Percentiles rank a stretch among this genome's conserved stretches.
Evolutionary conservation across 2,329 filamentous ascomycete genomes (phyloP).

Genomic region (Calonectria pseudoreteaudii): DNA sequence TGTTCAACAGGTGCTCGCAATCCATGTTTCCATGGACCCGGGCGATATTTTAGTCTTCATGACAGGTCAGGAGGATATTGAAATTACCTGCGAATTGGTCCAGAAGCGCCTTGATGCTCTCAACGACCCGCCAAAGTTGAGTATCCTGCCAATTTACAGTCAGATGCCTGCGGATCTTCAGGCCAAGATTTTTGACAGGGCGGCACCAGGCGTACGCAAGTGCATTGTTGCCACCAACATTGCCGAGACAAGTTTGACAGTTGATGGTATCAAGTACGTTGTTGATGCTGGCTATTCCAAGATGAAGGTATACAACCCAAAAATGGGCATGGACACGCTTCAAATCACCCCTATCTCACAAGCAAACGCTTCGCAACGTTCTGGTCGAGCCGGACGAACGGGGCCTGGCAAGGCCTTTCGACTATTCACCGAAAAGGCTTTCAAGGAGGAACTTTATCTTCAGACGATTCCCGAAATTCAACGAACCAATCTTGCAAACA

Average conservation of each 20-base stretch:
- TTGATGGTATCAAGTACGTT: conserved; percentile 99
- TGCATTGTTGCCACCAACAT: conserved; percentile 99
- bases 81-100: conserved; percentile 93
- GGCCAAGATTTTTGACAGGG: conserved; percentile 96
- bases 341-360: conserved; percentile 98
- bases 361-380: conserved; percentile 93
- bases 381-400: conserved; percentile 92
- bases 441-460: conserved; percentile 95
- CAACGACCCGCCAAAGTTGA: conserved; percentile 94
- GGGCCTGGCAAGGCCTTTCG: conserved; percentile 96
- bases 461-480: conserved; percentile 99
- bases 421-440: conserved; percentile 93
- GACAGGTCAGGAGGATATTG: conserved; percentile 99
- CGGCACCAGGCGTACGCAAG: conserved; percentile 90
- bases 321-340: conserved; percentile 99
- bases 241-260: conserved; percentile 96
- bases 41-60: conserved; percentile 99
- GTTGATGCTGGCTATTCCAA: conserved; percentile 97
- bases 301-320: conserved; percentile 97
- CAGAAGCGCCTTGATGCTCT: conserved; percentile 88
- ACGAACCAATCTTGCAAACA: conserved; percentile 94
- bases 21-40: conserved; percentile 92
- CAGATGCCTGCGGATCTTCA: conserved; percentile 99
- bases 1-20: conserved; percentile 94
- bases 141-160: conserved; percentile 97